These are phyloP conservation scores for Colletotrichum incanum DNA, from an alignment of 2,329 filamentous ascomycete genomes.

Conservation along the genomic window DNA sequence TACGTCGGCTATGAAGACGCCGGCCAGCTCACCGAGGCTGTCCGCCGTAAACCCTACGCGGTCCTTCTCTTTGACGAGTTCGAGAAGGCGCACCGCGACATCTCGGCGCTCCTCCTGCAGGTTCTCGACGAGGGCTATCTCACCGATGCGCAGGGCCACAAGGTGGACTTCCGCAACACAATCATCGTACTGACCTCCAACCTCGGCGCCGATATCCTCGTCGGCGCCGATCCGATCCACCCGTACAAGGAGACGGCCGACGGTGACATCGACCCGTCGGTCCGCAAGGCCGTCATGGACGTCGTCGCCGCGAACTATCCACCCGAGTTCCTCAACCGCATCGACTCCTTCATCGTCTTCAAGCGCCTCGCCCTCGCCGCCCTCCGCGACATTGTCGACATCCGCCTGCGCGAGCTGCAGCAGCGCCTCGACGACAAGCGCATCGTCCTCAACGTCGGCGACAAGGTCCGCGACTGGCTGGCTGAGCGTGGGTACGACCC, in stretches of 20 bases:
- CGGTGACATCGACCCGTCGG: slow-evolving; percentile 80
- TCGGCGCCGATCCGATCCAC: slow-evolving; percentile 78
- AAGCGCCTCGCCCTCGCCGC: slow-evolving; percentile 85
- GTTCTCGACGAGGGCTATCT: slow-evolving; percentile 97
- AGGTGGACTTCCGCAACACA: slow-evolving; percentile 96
- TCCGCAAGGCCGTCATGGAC: slow-evolving; percentile 89
- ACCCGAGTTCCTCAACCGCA: slow-evolving; percentile 95
- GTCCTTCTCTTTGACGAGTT: slow-evolving; percentile 97
- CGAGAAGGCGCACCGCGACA: slow-evolving; percentile 96
- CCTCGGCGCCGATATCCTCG: slow-evolving; percentile 91
- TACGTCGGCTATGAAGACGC: slow-evolving; percentile 98
- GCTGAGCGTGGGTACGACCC: slow-evolving; percentile 93
- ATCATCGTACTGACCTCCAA: slow-evolving; percentile 98
- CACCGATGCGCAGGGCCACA: slow-evolving; percentile 95
- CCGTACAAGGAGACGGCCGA: slow-evolving; percentile 74
- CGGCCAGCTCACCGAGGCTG: slow-evolving; percentile 94
- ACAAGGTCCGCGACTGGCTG: slow-evolving; percentile 86
- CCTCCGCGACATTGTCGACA: slow-evolving; percentile 93
- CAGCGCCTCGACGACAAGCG: slow-evolving; percentile 86
- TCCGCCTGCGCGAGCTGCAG: slow-evolving; percentile 89
- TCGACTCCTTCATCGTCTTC: slow-evolving; percentile 98
- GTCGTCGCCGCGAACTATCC: slow-evolving; percentile 83
- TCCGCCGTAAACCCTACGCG: slow-evolving; percentile 94
- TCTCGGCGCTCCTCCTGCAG: slow-evolving; percentile 91
- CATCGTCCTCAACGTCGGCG: slow-evolving; percentile 81